phyloP scores from a whole-genome alignment of 2,329 filamentous ascomycete species.

The Colletotrichum sp. region DNA sequence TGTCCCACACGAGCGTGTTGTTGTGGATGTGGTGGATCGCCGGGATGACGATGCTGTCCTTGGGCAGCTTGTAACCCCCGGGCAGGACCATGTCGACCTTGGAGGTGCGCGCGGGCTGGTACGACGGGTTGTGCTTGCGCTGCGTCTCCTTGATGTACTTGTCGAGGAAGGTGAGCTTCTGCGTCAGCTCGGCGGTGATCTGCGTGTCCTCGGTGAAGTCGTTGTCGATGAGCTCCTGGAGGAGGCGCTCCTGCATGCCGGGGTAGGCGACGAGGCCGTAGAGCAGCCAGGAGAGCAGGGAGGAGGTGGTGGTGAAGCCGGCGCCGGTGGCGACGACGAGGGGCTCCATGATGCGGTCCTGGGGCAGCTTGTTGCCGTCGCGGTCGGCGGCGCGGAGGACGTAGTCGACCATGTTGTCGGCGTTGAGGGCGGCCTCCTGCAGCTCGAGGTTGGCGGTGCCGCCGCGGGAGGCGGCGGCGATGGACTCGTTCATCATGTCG shows the following conservation, averaged over 20 bases:
- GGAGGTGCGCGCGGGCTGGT: constrained; percentile 63
- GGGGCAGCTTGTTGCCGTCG: constrained; percentile 59
- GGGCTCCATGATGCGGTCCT: constrained; percentile 38
- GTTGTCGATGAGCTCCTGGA: constrained; percentile 62
- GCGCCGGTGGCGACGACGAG: constrained; percentile 60
- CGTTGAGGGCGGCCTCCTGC: constrained; percentile 54
- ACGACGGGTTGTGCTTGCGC: constrained; percentile 64
- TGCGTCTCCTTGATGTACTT: constrained; percentile 67
- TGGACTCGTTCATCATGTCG: constrained; percentile 41
- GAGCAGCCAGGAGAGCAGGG: constrained; percentile 62
- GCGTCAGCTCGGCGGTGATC: constrained; percentile 51
- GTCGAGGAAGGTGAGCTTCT: constrained; percentile 57
- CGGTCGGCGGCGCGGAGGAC: constrained; percentile 56
- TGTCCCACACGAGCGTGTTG: constrained; percentile 62
- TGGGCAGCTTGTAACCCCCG: constrained; percentile 61
- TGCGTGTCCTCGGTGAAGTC: constrained; percentile 46
- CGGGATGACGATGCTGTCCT: constrained; percentile 57
- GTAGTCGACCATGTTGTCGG: constrained; percentile 55
- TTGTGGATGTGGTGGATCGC: constrained; percentile 57
- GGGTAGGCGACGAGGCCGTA: constrained; percentile 59
- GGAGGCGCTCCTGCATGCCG: constrained; percentile 59
- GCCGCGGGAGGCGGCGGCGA: constrained; percentile 41
- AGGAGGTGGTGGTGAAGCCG: constrained; percentile 66
- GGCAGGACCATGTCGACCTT: constrained; percentile 62
- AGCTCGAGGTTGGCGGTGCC: constrained; percentile 45